Conservation (phyloP, 2,329 filamentous ascomycete species). For the Truncatella angustata region DNA sequence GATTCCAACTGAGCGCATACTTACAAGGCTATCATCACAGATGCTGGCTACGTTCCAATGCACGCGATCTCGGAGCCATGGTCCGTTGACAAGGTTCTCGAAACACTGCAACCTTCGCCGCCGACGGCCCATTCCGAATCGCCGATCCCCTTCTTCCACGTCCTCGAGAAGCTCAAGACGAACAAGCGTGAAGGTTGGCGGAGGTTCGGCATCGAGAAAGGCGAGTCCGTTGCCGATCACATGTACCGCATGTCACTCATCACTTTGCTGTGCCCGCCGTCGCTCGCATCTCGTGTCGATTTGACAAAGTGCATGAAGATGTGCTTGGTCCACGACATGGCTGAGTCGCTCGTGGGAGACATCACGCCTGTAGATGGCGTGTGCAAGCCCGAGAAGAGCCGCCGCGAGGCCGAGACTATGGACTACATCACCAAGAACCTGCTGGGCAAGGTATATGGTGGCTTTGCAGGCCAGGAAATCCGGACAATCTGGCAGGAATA, state of each 20-base stretch:
- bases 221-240: conserved; percentile 94
- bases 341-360: conserved; percentile 90
- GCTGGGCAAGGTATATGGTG: conserved; percentile 73
- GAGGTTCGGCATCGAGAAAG: conserved; percentile 74
- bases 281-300: conserved; percentile 70
- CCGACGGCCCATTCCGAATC: conserved; percentile 62
- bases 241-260: conserved; percentile 99
- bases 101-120: conserved; percentile 58
- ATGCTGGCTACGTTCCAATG: conserved; percentile 33
- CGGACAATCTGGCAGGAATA: conserved; percentile 90
- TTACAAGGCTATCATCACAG: conserved; percentile 19
- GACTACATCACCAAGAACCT: conserved; percentile 77
- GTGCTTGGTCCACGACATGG: conserved; percentile 97
- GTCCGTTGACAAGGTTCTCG: conserved; percentile 62
- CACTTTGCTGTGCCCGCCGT: conserved; percentile 82
- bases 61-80: conserved; percentile 46
- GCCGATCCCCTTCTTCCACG: conserved; percentile 89
- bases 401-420: conserved; percentile 87
- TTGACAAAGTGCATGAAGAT: conserved; percentile 86
- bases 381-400: conserved; percentile 81
- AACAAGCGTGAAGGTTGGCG: conserved; percentile 96
- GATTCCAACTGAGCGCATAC: too few relatives aligned
- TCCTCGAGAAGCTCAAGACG: conserved; percentile 91
- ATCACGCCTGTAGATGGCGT: conserved; percentile 92
- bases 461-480: conserved; percentile 66